phyloP scores from a whole-genome alignment of 768 basidiomycete genomes.

The Rhizopogon sp. region DNA sequence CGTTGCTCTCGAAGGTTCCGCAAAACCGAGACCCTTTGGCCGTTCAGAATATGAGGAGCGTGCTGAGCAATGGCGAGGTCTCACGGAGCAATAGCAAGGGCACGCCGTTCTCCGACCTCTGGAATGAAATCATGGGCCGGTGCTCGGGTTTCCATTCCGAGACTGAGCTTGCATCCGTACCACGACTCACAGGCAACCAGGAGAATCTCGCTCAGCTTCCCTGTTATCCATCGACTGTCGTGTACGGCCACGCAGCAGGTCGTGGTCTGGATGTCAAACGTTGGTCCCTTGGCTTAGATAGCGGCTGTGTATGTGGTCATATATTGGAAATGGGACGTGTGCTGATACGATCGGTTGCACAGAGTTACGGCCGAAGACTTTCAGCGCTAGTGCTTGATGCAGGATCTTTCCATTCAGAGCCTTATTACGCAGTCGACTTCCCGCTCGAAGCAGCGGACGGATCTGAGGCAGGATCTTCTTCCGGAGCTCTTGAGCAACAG shows the following conservation, averaged over 20 bases:
- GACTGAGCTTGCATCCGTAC: neutral
- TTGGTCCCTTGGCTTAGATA: conserved; percentile 83
- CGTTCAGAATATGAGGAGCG: conserved; percentile 36
- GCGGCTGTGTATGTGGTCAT: conserved; percentile 65
- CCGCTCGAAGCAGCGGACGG: neutral
- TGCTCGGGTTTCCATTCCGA: conserved; percentile 47
- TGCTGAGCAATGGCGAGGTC: conserved; percentile 34
- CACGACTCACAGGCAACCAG: neutral
- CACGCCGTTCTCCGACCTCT: conserved; percentile 70
- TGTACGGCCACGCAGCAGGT: conserved; percentile 84
- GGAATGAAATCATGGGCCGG: conserved; percentile 59
- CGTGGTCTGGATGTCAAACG: conserved; percentile 77
- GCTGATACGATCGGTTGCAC: neutral
- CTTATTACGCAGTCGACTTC: neutral
- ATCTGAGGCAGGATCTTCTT: neutral
- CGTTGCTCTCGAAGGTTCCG: conserved; percentile 61
- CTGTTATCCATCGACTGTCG: conserved; percentile 70
- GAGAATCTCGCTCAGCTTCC: conserved; percentile 33
- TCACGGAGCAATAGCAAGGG: conserved; percentile 37
- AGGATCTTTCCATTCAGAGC: conserved; percentile 9
- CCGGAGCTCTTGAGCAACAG: neutral
- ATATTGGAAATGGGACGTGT: neutral
- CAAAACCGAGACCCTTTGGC: conserved; percentile 80
- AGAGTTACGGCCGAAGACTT: conserved; percentile 58
- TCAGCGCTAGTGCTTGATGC: conserved; percentile 59